These are phyloP conservation scores for Curvularia lunata DNA, from an alignment of 2,329 filamentous ascomycete genomes.

Conservation along the genomic window DNA sequence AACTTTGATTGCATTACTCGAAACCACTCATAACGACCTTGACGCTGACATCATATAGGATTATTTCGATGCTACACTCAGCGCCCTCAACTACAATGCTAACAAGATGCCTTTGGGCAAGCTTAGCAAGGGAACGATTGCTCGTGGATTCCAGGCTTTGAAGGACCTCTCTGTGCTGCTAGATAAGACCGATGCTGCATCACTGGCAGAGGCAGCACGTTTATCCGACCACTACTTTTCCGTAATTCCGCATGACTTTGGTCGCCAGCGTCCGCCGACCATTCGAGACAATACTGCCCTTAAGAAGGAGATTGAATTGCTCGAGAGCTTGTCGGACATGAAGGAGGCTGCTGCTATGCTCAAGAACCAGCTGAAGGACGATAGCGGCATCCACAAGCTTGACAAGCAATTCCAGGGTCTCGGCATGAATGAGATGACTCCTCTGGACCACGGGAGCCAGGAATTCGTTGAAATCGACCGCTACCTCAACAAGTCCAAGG, in stretches of 20 bases:
- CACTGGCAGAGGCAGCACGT: slow-evolving; percentile 60
- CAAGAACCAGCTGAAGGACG: slow-evolving; percentile 63
- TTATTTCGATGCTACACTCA: slow-evolving; percentile 72
- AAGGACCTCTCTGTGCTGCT: slow-evolving; percentile 76
- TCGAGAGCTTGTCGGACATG: slow-evolving; percentile 85
- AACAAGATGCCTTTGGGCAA: slow-evolving; percentile 84
- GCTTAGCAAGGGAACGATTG: slow-evolving; percentile 78
- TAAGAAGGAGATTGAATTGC: slow-evolving; percentile 77
- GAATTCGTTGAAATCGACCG: slow-evolving; percentile 71
- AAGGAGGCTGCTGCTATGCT: slow-evolving; percentile 80
- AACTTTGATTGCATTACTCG: background rate
- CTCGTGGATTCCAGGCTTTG: slow-evolving; percentile 74
- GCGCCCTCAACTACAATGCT: slow-evolving; percentile 71
- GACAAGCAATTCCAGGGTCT: slow-evolving; percentile 77
- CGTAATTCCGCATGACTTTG: slow-evolving; percentile 81
- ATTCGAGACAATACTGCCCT: slow-evolving; percentile 64
- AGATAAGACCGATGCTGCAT: slow-evolving; percentile 58
- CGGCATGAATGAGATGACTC: slow-evolving; percentile 76
- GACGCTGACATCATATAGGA: slow-evolving; percentile 35
- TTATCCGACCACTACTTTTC: slow-evolving; percentile 83
- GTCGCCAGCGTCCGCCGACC: slow-evolving; percentile 73
- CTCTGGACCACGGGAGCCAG: slow-evolving; percentile 61
- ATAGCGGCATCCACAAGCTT: slow-evolving; percentile 64
- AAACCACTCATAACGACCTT: background rate
- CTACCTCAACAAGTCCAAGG: slow-evolving; percentile 72